Conservation (phyloP, 495 filamentous ascomycete genomes). For the Astrothelium subdiscretum region DNA sequence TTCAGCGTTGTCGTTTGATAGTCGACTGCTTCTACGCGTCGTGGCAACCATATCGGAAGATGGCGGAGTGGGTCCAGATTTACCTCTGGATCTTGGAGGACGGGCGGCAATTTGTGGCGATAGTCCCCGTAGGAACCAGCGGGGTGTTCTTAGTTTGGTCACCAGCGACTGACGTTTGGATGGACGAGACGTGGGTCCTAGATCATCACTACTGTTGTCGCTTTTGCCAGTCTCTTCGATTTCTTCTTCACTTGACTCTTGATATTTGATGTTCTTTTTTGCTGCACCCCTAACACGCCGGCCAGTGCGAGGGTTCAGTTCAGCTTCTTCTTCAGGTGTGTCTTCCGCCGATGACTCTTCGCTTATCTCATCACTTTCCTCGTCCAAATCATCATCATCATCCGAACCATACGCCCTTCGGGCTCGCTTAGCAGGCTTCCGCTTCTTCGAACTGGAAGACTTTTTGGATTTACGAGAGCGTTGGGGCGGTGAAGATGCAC, state of each 20-base stretch:
- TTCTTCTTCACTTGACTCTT: constrained; percentile 30
- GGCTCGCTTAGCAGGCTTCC: constrained; percentile 38
- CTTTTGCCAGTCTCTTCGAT: constrained; percentile 23
- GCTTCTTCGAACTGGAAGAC: constrained; percentile 31
- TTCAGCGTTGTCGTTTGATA: constrained; percentile 45
- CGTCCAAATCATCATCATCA: constrained; percentile 58
- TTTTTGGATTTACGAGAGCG: constrained; percentile 11
- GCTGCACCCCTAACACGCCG: constrained; percentile 55
- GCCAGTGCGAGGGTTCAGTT: constrained; percentile 57
- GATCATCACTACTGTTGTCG: not conserved
- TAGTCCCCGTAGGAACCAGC: not conserved
- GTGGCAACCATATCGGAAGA: constrained; percentile 19
- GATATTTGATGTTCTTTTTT: constrained; percentile 34
- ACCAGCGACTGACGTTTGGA: constrained; percentile 20
- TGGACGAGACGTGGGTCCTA: not conserved
- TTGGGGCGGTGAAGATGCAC: constrained; percentile 26
- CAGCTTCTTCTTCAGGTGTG: constrained; percentile 51
- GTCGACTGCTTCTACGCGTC: constrained; percentile 46
- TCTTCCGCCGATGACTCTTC: constrained; percentile 52
- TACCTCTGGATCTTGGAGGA: not conserved
- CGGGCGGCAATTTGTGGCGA: constrained; percentile 5
- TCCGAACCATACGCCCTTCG: constrained; percentile 35
- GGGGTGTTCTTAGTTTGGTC: constrained; percentile 23
- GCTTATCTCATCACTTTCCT: constrained; percentile 39
- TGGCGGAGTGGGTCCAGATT: constrained; percentile 9